phyloP scores from a whole-genome alignment of 768 basidiomycete species.

The Vararia minispora region DNA sequence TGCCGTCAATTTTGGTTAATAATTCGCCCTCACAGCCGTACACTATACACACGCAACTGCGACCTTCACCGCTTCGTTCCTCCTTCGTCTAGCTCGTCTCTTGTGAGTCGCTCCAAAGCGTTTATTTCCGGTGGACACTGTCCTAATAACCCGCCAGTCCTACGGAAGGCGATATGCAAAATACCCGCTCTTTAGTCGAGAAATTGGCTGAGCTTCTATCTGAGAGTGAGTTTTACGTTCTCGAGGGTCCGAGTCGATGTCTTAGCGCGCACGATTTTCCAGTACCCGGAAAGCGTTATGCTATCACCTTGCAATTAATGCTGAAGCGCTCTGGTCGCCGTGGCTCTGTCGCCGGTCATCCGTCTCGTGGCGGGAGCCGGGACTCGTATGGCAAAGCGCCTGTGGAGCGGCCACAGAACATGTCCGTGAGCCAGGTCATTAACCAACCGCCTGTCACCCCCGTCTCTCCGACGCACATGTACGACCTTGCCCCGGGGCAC shows the following conservation, averaged over 20 bases:
- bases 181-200: conserved; percentile 71
- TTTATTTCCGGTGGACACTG: not conserved
- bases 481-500: conserved; percentile 8
- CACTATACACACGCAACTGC: conserved; percentile 88
- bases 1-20: not conserved
- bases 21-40: conserved; percentile 41
- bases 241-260: not conserved
- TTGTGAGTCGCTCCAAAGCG: conserved; percentile 44
- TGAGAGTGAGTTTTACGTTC: conserved; percentile 48
- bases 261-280: conserved; percentile 8
- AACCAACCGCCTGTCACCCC: conserved; percentile 7
- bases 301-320: conserved; percentile 83
- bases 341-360: conserved; percentile 37
- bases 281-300: conserved; percentile 93
- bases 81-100: conserved; percentile 75
- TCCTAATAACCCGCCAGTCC: conserved; percentile 38
- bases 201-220: conserved; percentile 66
- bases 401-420: conserved; percentile 14
- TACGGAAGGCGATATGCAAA: conserved; percentile 64
- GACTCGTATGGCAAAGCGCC: conserved; percentile 26
- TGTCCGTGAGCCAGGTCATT: conserved; percentile 14
- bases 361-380: conserved; percentile 33
- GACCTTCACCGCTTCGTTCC: conserved; percentile 86
- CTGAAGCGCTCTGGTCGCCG: conserved; percentile 65
- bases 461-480: conserved; percentile 10